Base-by-base conservation (phyloP, 345 rosid genomes). In the Lepidium didymum region DNA sequence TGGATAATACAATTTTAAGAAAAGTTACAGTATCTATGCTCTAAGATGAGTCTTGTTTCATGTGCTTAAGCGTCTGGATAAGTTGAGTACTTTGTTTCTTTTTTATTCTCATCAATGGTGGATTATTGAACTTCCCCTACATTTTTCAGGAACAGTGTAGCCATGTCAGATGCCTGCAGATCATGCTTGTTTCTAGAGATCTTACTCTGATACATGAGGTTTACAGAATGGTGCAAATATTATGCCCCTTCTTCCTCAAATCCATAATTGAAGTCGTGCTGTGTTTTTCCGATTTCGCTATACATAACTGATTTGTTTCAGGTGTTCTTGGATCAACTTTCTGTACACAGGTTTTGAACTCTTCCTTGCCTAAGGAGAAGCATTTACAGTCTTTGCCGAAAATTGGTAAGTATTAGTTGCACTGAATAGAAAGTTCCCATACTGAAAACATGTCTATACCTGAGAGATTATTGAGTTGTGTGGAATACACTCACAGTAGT, bases 61-160 rank as follows among this genome's bases (percentile, higher is more conserved):
- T 54, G 19, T 62, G 47, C 49, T 64, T 37, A 50, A 37, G 18
- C 58, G 27, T 68, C 16, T 68, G 8, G 62, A 46, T 66, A 42
- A 65, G 31, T 2, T 36, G 16, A 46, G 50, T 19, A 19, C 5
- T 37, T 69, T 69, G 27, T 56, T 4, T 36, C 7, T 27, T 47
- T 4, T 4, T 31, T 34, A 44, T 56, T 5, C 5, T 31, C 43
- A 21, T 56, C 44, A 25, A 5, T 58, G 5, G 8, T 46, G 65
- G 46, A 43, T 64, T 75, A 80, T 77, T 81, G 75, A 82, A 75
- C 42, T 62, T 62, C 74, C 71, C 75, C 55, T 83, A 66, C 68
- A 77, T 83, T 78, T 85, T 83, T 73, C 84, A 81, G 87, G 86
- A 75, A 78, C 77, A 77, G 38, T 58, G 74, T 81, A 68, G 79